A percentile compares a stretch with the other conserved stretches of the same genome.
These are phyloP conservation scores for Jackrogersella minutella DNA, from an alignment of 495 filamentous ascomycete species.

Conservation along the genomic window DNA sequence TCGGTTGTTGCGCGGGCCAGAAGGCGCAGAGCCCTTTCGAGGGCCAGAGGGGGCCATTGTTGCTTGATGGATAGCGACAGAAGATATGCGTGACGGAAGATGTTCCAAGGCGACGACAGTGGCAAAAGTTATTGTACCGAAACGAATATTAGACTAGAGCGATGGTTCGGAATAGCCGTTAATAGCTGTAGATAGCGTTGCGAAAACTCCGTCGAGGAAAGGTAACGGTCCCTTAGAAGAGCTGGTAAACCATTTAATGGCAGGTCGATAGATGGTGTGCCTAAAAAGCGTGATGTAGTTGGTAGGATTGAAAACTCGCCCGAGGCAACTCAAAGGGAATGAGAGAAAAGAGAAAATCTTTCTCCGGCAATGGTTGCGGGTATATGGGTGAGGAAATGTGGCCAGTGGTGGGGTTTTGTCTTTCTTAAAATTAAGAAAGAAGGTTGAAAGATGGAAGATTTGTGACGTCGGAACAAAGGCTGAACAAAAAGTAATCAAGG, in stretches of 20 bases:
- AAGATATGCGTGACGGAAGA: neutral
- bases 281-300: conserved; percentile 15
- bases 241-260: conserved; percentile 21
- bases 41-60: conserved; percentile 52
- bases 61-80: neutral
- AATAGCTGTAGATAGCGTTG: neutral
- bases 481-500: conserved; percentile 7
- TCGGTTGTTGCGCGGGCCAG: conserved; percentile 44
- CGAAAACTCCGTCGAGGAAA: neutral
- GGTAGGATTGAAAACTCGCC: conserved; percentile 7
- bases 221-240: neutral
- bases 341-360: neutral
- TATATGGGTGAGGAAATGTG: neutral
- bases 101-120: neutral
- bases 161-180: neutral
- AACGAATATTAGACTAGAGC: neutral
- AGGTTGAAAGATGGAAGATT: conserved; percentile 12
- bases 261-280: neutral
- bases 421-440: conserved; percentile 12
- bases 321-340: conserved; percentile 6
- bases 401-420: neutral
- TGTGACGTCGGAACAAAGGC: conserved; percentile 36
- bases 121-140: neutral
- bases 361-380: neutral
- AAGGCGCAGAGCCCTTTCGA: conserved; percentile 41